These are phyloP conservation scores for Penicillium griseofulvum DNA, from an alignment of 2,329 filamentous ascomycete species.

Conservation along the genomic window DNA sequence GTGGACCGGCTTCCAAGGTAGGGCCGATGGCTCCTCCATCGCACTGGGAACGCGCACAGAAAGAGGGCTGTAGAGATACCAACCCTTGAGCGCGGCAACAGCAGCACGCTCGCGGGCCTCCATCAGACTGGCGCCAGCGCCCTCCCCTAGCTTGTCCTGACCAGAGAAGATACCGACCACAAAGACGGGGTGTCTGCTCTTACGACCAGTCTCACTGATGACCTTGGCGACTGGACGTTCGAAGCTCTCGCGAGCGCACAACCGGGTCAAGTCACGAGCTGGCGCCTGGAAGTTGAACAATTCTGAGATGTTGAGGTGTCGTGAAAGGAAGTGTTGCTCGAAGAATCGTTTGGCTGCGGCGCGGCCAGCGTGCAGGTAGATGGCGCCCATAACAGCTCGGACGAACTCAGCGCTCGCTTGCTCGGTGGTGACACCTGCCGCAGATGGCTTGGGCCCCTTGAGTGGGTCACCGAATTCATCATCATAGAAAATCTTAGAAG, in stretches of 20 bases:
- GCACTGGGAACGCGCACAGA: slow-evolving; percentile 67
- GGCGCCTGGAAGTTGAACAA: slow-evolving; percentile 85
- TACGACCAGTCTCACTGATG: slow-evolving; percentile 83
- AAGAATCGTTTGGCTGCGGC: slow-evolving; percentile 79
- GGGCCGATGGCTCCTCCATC: slow-evolving; percentile 60
- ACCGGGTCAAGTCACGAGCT: slow-evolving; percentile 73
- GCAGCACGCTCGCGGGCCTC: slow-evolving; percentile 76
- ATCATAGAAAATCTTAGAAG: slow-evolving; percentile 74
- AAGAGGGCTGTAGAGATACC: slow-evolving; percentile 90
- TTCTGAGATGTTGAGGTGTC: slow-evolving; percentile 69
- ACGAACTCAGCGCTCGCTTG: slow-evolving; percentile 73
- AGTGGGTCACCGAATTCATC: slow-evolving; percentile 76
- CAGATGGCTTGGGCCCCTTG: slow-evolving; percentile 30
- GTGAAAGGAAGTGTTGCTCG: slow-evolving; percentile 75
- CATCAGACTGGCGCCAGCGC: slow-evolving; percentile 72
- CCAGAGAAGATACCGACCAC: slow-evolving; percentile 94
- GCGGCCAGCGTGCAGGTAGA: slow-evolving; percentile 82
- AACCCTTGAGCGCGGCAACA: slow-evolving; percentile 82
- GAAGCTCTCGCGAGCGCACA: slow-evolving; percentile 88
- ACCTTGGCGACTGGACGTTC: slow-evolving; percentile 82
- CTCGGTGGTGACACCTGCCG: slow-evolving; percentile 48
- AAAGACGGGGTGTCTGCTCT: slow-evolving; percentile 82
- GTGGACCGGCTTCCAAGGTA: slow-evolving; percentile 64
- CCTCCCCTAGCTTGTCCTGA: slow-evolving; percentile 86
- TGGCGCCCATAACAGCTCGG: slow-evolving; percentile 75